phyloP scores from a whole-genome alignment of 306 rosid species.

The Lablab purpureus region DNA sequence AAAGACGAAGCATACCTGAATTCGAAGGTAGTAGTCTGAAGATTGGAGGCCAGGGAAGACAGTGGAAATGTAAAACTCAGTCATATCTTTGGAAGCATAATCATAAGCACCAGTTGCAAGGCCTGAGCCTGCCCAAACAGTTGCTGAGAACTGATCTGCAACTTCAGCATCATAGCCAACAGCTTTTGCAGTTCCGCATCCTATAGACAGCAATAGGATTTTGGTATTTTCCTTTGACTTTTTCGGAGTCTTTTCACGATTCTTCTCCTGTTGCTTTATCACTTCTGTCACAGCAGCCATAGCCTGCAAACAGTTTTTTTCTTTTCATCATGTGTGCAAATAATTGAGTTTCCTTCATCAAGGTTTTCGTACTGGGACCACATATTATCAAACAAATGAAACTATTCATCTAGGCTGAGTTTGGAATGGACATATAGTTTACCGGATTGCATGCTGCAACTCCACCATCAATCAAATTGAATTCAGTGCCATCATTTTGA shows the following conservation, averaged over 20 bases:
- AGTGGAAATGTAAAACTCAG: conserved; percentile 35
- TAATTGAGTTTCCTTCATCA: too few species aligned
- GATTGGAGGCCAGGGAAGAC: conserved; percentile 16
- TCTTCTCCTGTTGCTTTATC: conserved; percentile 46
- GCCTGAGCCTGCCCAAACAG: conserved; percentile 48
- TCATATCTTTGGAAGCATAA: conserved; percentile 27
- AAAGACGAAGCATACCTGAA: neutral
- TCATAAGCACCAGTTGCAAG: neutral
- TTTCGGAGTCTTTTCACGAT: conserved; percentile 24
- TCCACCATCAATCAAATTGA: conserved; percentile 52
- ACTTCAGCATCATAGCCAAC: conserved; percentile 37
- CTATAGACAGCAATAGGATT: conserved; percentile 62
- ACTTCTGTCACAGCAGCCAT: conserved; percentile 68
- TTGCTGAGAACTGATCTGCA: conserved; percentile 53
- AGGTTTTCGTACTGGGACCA: too few species aligned
- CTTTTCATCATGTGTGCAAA: too few species aligned
- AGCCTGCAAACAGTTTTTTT: conserved; percentile 45
- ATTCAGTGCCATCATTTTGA: neutral
- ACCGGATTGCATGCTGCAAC: conserved; percentile 39
- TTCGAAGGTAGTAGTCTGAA: conserved; percentile 39
- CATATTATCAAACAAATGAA: too few species aligned
- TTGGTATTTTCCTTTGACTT: conserved; percentile 37
- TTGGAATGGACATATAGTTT: neutral
- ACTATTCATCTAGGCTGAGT: too few species aligned
- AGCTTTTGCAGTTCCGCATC: conserved; percentile 56